Percentiles rank a stretch among this genome's conserved stretches.
These are phyloP conservation scores for Tephrocybe sp. DNA, from an alignment of 768 basidiomycete genomes.

Conservation along the genomic window DNA sequence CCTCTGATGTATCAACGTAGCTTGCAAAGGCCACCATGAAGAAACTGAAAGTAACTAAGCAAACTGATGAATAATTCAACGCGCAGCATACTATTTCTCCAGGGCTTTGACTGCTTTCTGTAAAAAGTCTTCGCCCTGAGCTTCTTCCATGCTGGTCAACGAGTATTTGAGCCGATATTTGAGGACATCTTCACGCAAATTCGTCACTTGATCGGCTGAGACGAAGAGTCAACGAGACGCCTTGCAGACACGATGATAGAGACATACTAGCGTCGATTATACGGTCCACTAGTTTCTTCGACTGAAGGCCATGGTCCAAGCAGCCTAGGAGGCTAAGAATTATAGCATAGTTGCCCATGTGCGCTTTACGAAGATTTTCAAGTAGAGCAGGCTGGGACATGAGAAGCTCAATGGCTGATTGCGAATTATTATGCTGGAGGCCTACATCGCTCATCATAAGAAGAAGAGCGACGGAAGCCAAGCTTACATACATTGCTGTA, in stretches of 20 bases:
- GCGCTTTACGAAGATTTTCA: constrained; percentile 86
- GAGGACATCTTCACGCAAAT: constrained; percentile 88
- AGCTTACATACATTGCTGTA: constrained; percentile 67
- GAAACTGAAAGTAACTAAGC: constrained; percentile 52
- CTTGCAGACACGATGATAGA: not conserved
- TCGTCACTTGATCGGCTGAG: constrained; percentile 87
- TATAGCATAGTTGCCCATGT: constrained; percentile 89
- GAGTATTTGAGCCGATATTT: constrained; percentile 84
- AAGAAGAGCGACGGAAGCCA: not conserved
- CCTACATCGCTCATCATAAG: constrained; percentile 42
- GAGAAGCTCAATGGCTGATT: constrained; percentile 83
- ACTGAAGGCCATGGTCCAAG: constrained; percentile 79
- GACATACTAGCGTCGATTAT: constrained; percentile 74
- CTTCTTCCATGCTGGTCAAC: constrained; percentile 71
- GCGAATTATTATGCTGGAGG: constrained; percentile 62
- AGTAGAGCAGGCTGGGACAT: constrained; percentile 77
- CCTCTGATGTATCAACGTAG: constrained; percentile 65
- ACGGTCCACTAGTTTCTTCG: constrained; percentile 89
- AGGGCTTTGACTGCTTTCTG: constrained; percentile 72
- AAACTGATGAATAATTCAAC: not conserved
- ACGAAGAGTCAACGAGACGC: not conserved
- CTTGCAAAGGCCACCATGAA: constrained; percentile 94
- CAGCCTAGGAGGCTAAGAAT: constrained; percentile 93
- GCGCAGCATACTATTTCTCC: constrained; percentile 81
- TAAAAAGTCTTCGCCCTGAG: constrained; percentile 55